phyloP scores from a whole-genome alignment of 352 stramenopile species.

The Phytopythium boreale region DNA sequence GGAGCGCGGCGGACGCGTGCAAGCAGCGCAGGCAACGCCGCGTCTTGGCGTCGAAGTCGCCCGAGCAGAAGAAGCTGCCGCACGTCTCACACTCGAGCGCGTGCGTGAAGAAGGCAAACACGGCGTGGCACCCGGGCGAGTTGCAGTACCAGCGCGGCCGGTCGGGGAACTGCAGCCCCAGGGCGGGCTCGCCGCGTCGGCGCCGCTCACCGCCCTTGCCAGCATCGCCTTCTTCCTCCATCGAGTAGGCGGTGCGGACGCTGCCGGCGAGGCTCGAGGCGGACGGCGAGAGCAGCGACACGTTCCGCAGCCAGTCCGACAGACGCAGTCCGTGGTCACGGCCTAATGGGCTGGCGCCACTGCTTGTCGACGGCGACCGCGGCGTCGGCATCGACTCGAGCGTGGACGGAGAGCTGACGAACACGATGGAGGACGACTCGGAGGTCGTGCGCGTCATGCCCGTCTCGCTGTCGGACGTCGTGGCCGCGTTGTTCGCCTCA shows the following conservation, averaged over 20 bases:
- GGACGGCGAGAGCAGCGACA: neutral
- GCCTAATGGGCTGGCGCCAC: neutral
- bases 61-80: constrained; percentile 52
- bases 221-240: neutral
- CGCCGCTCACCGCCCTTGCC: constrained; percentile 5
- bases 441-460: constrained; percentile 32
- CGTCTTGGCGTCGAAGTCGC: constrained; percentile 37
- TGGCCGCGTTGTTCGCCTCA: neutral
- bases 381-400: constrained; percentile 23
- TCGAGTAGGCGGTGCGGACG: neutral
- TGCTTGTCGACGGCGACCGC: constrained; percentile 6
- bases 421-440: constrained; percentile 47
- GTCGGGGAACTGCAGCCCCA: constrained; percentile 50
- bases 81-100: constrained; percentile 46
- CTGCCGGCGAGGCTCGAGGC: neutral
- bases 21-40: constrained; percentile 35
- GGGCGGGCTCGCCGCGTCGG: neutral
- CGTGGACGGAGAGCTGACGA: constrained; percentile 32
- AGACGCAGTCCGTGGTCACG: neutral
- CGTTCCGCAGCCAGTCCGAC: neutral
- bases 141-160: constrained; percentile 78
- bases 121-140: constrained; percentile 42
- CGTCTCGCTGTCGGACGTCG: neutral
- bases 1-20: neutral
- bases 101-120: constrained; percentile 69